phyloP scores from a whole-genome alignment of 202 grass and related monocot genomes.

The Setaria viridis region DNA sequence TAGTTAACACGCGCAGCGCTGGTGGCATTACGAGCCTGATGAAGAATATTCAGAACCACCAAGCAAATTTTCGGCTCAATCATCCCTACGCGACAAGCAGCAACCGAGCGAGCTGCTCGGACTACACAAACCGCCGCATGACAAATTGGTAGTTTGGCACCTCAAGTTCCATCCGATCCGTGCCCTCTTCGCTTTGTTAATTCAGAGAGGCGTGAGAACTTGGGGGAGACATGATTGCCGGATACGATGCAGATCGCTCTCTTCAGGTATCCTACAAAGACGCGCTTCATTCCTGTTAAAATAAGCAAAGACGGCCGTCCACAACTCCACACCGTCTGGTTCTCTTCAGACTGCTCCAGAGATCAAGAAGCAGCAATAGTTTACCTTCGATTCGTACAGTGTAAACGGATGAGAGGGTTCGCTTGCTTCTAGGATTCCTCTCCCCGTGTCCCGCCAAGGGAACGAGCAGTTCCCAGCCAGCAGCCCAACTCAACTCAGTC shows the following conservation, averaged over 20 bases:
- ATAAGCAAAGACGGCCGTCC: not conserved
- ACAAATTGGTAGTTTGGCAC: not conserved
- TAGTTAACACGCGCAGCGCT: not conserved
- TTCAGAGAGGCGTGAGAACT: not conserved
- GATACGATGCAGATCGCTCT: not conserved
- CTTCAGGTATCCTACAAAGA: not conserved
- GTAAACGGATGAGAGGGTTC: not conserved
- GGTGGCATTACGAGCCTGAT: not conserved
- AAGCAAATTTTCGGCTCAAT: not conserved
- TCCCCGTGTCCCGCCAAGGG: not conserved
- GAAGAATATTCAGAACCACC: not conserved
- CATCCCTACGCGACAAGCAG: not conserved
- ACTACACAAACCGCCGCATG: not conserved
- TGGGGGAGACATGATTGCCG: not conserved
- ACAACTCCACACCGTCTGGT: not conserved
- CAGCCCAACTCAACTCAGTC: slow-evolving; percentile 11
- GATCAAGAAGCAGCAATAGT: not conserved
- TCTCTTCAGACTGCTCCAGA: slow-evolving; percentile 7
- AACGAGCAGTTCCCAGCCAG: too few species aligned
- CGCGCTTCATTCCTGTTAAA: not conserved
- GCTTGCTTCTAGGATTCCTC: not conserved
- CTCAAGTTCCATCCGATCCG: not conserved
- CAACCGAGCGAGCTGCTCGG: not conserved
- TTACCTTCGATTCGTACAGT: not conserved
- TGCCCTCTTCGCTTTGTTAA: not conserved